Evolutionary conservation across 164 flowering plant species (phyloP), one percentile per base, ranked within the genome.

Genomic region (Vitis rupestris): DNA sequence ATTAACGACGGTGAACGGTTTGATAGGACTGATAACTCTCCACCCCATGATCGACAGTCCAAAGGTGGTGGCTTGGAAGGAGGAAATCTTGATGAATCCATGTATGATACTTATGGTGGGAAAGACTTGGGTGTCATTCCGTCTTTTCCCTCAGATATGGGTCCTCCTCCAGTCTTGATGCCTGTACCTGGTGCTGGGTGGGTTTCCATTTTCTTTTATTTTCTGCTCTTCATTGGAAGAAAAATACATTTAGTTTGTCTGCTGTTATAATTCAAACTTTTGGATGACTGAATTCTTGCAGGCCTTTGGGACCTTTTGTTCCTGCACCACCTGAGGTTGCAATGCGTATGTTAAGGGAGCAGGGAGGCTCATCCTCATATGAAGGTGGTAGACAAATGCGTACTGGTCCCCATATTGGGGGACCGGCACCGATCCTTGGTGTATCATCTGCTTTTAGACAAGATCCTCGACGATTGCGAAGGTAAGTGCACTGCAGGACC

Each of bases 151-250:
- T 90, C 98, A 4, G 99, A 96, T 75, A 83, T 92, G 27, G 81
- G 90, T 3, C 97, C 98, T 65, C 98, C 96, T 9, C 92, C 98
- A 51, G 92, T 96, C 17, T 74, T 96, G 78, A 96, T 96, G 98
- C 99, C 99, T 78, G 97, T 96, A 63, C 99, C 99, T 76, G 99
- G 99, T 76, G 99, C 99, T 76, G 99, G 99, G 99, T 96, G 80
- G 66, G 95, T 78, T 63, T 23, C 3, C 16, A 6, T 48, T 61
- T 66, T 10, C 23, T 50, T 61, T 1, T 55, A 44, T 51, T 29
- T 9, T 10, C 30, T 16, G n/a, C 27, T 7, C 44, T 37, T 37
- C 44, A 37, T 6, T 37, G 44, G 44, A 37, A 37, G 44, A 37
- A 37, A 37, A 37, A 37, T 37, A 37, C 44, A 3, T 37, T 37